Conservation (phyloP, 192 early-diverging fungal genomes). For the Coemansia sp. region DNA sequence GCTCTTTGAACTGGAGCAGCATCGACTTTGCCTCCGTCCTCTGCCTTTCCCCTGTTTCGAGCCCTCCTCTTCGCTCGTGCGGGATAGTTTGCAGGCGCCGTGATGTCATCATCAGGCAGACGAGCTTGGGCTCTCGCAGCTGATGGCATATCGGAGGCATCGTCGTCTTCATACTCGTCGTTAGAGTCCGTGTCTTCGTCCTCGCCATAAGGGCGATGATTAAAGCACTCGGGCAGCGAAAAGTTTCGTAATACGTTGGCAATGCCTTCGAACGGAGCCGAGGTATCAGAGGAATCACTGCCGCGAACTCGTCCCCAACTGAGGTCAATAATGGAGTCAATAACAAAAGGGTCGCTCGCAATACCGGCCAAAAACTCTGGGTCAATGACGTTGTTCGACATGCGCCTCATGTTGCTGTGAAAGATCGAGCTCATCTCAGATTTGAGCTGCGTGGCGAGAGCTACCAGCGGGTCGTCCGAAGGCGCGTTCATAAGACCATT, state of each 20-base stretch:
- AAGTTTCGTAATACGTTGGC: conserved; percentile 15
- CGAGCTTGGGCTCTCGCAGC: not conserved
- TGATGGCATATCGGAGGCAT: not conserved
- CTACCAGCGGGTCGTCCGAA: conserved; percentile 33
- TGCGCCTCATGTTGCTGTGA: conserved; percentile 27
- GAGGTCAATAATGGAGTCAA: conserved; percentile 23
- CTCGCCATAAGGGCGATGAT: not conserved
- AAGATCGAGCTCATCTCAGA: conserved; percentile 40
- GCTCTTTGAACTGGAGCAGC: not conserved
- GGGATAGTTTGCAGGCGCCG: not conserved
- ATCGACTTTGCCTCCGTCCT: not conserved
- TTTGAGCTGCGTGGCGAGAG: conserved; percentile 43
- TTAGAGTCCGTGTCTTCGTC: conserved; percentile 3
- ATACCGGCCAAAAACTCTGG: conserved; percentile 28
- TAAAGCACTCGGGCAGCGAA: conserved; percentile 15
- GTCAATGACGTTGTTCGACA: conserved; percentile 26
- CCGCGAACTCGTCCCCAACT: conserved; percentile 10
- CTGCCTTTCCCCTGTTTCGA: conserved; percentile 1
- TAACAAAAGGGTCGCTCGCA: conserved; percentile 25
- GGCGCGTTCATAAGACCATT: conserved; percentile 33
- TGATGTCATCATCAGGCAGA: not conserved
- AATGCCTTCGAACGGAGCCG: conserved; percentile 15
- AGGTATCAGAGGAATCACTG: conserved; percentile 6
- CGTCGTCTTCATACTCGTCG: conserved; percentile 15
- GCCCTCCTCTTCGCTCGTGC: not conserved